Evolutionary conservation across 495 filamentous ascomycete genomes (phyloP).

Genomic region (Aspergillus nidulans): DNA sequence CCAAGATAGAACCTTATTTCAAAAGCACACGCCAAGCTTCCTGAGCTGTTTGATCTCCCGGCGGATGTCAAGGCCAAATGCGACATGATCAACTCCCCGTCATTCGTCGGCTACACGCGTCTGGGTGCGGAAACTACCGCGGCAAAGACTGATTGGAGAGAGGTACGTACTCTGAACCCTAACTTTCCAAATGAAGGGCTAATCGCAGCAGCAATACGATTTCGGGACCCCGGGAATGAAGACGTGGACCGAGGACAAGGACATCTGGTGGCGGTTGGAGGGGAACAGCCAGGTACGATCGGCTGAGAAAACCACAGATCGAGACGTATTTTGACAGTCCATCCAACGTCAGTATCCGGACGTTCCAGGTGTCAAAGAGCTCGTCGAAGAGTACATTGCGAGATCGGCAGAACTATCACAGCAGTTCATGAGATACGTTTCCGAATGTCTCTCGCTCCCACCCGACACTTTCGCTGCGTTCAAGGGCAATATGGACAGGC

Average conservation of each 20-base stretch:
- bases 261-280: conserved; percentile 60
- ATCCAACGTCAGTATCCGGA: conserved; percentile 42
- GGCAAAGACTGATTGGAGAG: conserved; percentile 35
- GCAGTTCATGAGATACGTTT: conserved; percentile 72
- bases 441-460: conserved; percentile 75
- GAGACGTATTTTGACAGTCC: neutral
- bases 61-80: conserved; percentile 70
- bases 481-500: conserved; percentile 81
- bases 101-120: conserved; percentile 47
- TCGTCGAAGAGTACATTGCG: conserved; percentile 79
- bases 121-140: conserved; percentile 49
- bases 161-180: conserved; percentile 17
- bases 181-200: neutral
- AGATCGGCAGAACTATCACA: conserved; percentile 66
- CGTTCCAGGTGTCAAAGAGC: conserved; percentile 56
- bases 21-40: conserved; percentile 64
- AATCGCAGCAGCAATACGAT: conserved; percentile 35
- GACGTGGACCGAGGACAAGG: conserved; percentile 58
- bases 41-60: conserved; percentile 76
- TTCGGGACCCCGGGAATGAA: conserved; percentile 37
- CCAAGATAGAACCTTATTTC: conserved; percentile 61
- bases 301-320: neutral
- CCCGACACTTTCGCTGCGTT: conserved; percentile 72
- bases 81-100: conserved; percentile 80
- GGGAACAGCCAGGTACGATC: conserved; percentile 31